Evolutionary conservation across 2,329 filamentous ascomycete species (phyloP).

Genomic region (Penicillium sp.): DNA sequence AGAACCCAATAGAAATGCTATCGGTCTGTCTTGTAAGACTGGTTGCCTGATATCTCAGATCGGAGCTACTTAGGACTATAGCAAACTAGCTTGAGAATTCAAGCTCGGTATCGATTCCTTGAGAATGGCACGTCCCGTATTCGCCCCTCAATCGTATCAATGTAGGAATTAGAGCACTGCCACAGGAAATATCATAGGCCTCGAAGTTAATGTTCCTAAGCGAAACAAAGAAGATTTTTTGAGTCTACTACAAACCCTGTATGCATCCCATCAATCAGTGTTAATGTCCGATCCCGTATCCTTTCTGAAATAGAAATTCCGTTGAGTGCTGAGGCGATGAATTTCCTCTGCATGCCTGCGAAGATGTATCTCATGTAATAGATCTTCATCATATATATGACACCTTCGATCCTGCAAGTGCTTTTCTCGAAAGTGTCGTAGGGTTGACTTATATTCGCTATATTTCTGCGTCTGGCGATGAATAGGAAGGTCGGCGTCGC

Average conservation of each 20-base stretch:
- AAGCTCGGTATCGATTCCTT: no score
- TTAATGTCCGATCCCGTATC: conserved; percentile 6
- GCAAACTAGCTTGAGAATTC: no score
- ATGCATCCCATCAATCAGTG: conserved; percentile 4
- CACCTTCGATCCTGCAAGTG: conserved; percentile 18
- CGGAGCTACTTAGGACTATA: no score
- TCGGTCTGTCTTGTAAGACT: no score
- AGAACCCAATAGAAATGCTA: no score
- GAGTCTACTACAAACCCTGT: neutral
- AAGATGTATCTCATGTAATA: conserved; percentile 21
- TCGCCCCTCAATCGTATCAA: no score
- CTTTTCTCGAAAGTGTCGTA: conserved; percentile 17
- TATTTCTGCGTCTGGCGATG: conserved; percentile 14
- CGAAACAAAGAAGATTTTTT: neutral
- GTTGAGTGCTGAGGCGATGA: conserved; percentile 3
- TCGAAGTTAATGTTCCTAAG: neutral
- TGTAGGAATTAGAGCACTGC: conserved; percentile 6
- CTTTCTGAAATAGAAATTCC: conserved; percentile 3
- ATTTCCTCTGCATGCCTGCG: conserved; percentile 15
- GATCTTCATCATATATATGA: conserved; percentile 15
- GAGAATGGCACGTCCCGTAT: no score
- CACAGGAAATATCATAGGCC: neutral
- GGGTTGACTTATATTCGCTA: conserved; percentile 1
- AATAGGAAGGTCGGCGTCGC: conserved; percentile 6
- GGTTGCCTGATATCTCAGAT: no score